Evolutionary conservation across 225 moss, liverwort and hornwort species (phyloP).

Genomic region (Pseudisothecium myosuroides): DNA sequence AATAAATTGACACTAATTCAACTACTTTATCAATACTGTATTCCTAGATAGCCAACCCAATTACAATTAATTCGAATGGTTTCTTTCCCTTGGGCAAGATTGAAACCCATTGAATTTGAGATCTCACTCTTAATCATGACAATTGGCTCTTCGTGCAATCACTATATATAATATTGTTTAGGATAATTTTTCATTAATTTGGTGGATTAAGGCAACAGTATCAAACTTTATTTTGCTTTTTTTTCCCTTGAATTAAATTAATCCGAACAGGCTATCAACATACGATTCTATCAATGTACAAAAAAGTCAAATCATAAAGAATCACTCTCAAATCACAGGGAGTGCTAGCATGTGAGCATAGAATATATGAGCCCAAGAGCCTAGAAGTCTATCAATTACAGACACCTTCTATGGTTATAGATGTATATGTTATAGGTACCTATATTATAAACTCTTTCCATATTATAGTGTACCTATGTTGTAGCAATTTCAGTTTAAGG

Average conservation of each 20-base stretch:
- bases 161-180: neutral
- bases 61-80: neutral
- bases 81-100: neutral
- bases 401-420: too few species aligned
- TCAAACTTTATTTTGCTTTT: neutral
- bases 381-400: too few species aligned
- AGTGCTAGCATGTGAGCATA: too few species aligned
- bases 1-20: neutral
- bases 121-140: neutral
- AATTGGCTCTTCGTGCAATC: neutral
- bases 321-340: neutral
- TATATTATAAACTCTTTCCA: too few species aligned
- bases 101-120: neutral
- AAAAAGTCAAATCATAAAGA: neutral
- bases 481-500: neutral
- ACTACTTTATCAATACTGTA: rapidly evolving
- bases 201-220: too few species aligned
- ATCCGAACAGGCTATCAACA: neutral
- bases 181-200: neutral
- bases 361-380: too few species aligned
- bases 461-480: too few species aligned
- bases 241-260: too few species aligned
- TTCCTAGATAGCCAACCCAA: neutral
- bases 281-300: neutral
- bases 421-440: too few species aligned